Evolutionary conservation across 1,139 yeast genomes (phyloP).

Genomic region (Magnusiomyces suaveolens): DNA sequence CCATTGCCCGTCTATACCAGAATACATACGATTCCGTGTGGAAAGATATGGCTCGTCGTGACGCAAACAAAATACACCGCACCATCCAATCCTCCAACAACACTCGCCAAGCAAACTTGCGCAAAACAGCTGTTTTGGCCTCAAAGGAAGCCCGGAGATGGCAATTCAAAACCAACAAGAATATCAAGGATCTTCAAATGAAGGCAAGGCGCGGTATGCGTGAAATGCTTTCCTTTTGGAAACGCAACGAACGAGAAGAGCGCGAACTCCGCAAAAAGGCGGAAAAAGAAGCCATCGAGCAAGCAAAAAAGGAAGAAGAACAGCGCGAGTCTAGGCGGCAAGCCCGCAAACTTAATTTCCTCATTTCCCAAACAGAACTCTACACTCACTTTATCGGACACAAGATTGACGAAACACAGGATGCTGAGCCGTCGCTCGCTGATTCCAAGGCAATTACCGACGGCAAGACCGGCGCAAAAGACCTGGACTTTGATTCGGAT

Average conservation of each 20-base stretch:
- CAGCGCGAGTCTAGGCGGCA: conserved; percentile 90
- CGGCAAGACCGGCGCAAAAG: conserved; percentile 43
- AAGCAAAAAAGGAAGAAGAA: conserved; percentile 89
- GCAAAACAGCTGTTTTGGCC: conserved; percentile 80
- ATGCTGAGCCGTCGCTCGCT: conserved; percentile 27
- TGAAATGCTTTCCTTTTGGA: conserved; percentile 98
- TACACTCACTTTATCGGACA: conserved; percentile 94
- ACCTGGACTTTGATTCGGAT: conserved; percentile 79
- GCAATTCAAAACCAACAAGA: conserved; percentile 86
- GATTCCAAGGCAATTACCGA: conserved; percentile 28
- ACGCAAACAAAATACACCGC: conserved; percentile 80
- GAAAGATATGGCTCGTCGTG: conserved; percentile 91
- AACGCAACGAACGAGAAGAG: conserved; percentile 90
- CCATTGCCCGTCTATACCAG: conserved; percentile 73
- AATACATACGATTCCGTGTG: conserved; percentile 84
- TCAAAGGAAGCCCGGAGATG: conserved; percentile 94
- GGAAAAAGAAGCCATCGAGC: conserved; percentile 81
- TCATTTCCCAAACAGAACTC: conserved; percentile 92
- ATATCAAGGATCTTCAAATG: conserved; percentile 81
- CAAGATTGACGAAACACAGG: conserved; percentile 78
- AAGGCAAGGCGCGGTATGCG: conserved; percentile 95
- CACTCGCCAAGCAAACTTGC: conserved; percentile 66
- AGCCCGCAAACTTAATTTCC: conserved; percentile 86
- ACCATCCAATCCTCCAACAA: conserved; percentile 68
- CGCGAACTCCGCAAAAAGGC: conserved; percentile 80